Evolutionary conservation across 1,139 yeast species (phyloP).

Genomic region (Candida neerlandica): DNA sequence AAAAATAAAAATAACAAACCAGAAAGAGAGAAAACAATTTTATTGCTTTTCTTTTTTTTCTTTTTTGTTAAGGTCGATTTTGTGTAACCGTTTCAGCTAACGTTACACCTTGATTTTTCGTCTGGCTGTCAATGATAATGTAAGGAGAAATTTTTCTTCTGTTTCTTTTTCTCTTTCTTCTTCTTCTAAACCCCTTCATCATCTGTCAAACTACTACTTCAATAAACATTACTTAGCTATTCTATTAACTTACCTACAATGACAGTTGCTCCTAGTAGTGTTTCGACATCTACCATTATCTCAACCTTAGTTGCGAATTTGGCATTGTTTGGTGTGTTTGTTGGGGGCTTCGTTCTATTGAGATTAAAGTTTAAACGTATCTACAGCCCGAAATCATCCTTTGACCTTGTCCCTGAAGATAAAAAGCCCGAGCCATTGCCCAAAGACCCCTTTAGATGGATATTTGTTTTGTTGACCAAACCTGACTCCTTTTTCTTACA

Average conservation of each 20-base stretch:
- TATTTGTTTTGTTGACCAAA: slow-evolving; percentile 54
- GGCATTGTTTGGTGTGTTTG: slow-evolving; percentile 53
- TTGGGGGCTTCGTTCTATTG: slow-evolving; percentile 53
- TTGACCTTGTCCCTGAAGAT: slow-evolving; percentile 59
- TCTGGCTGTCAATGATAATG: neutral
- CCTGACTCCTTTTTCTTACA: slow-evolving; percentile 68
- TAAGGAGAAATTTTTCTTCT: neutral
- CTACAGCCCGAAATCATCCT: slow-evolving; percentile 67
- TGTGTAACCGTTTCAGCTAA: too few relatives aligned
- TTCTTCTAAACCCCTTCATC: too few relatives aligned
- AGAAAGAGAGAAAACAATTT: too few relatives aligned
- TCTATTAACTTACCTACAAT: neutral
- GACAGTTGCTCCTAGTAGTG: slow-evolving; percentile 28
- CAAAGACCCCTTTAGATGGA: slow-evolving; percentile 65
- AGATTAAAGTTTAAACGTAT: slow-evolving; percentile 61
- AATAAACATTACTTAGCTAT: too few relatives aligned
- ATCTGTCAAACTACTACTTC: too few relatives aligned
- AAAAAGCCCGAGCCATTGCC: slow-evolving; percentile 66
- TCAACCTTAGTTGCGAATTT: slow-evolving; percentile 61
- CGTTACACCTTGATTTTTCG: neutral
- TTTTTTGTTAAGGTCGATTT: neutral
- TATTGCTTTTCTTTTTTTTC: too few relatives aligned
- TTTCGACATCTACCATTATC: slow-evolving; percentile 68
- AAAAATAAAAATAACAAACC: too few relatives aligned
- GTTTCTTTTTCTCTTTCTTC: neutral